These are phyloP conservation scores for Phytophthora sp. DNA, from an alignment of 352 stramenopile genomes.

Conservation along the genomic window DNA sequence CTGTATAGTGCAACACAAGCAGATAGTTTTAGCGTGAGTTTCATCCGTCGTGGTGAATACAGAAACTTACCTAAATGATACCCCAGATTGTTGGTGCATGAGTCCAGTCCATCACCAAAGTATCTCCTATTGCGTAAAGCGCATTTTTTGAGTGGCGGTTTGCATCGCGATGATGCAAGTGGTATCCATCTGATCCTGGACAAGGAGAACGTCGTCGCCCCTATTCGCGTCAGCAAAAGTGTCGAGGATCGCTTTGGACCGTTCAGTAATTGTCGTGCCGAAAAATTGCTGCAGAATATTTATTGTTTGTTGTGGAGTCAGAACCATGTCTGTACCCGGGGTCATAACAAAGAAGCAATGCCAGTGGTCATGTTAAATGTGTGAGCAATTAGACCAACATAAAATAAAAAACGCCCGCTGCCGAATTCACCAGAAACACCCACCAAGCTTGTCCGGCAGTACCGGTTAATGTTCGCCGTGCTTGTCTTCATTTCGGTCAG, in stretches of 20 bases:
- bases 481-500: constrained; percentile 7
- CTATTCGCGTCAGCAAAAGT: background rate
- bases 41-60: background rate
- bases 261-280: background rate
- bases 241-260: background rate
- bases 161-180: constrained; percentile 9
- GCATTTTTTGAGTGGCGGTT: background rate
- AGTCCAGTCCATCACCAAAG: too few species aligned
- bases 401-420: background rate
- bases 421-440: constrained; percentile 1
- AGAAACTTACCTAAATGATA: constrained; percentile 6
- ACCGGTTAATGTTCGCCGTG: constrained; percentile 1
- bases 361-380: background rate
- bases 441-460: constrained; percentile 1
- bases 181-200: constrained; percentile 14
- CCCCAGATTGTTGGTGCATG: constrained; percentile 2
- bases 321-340: background rate
- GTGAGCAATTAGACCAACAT: too few species aligned
- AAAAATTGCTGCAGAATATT: too few species aligned
- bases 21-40: background rate
- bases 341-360: background rate
- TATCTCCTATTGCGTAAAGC: background rate
- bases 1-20: background rate
- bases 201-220: background rate
- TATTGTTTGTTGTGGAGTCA: constrained; percentile 12